phyloP scores from a whole-genome alignment of 106 monocot genomes.

The Amphibolis antarctica region DNA sequence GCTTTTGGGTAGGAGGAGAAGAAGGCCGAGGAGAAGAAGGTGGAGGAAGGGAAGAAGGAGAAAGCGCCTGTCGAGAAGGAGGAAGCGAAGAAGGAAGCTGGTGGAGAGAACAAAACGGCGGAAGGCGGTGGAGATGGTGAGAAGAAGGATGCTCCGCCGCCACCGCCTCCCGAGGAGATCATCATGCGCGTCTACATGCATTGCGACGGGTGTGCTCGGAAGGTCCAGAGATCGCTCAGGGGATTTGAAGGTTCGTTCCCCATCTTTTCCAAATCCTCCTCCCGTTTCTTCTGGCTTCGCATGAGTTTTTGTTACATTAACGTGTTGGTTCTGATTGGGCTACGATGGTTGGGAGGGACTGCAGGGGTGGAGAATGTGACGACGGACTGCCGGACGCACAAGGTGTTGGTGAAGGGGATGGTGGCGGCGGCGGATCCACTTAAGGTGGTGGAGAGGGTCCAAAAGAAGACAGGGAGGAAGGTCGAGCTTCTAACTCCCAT shows the following conservation, averaged over 20 bases:
- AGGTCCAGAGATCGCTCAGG: conserved; percentile 18
- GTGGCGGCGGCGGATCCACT: conserved; percentile 65
- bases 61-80: conserved; percentile 19
- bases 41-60: conserved; percentile 17
- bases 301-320: not conserved
- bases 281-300: no score
- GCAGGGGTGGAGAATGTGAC: conserved; percentile 74
- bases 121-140: conserved; percentile 3
- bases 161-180: conserved; percentile 25
- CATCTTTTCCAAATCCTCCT: no score
- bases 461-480: conserved; percentile 73
- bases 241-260: conserved; percentile 14
- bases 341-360: not conserved
- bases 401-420: conserved; percentile 76
- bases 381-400: conserved; percentile 52
- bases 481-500: conserved; percentile 60
- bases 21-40: conserved; percentile 5
- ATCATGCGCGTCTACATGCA: conserved; percentile 24
- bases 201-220: conserved; percentile 23
- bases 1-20: not conserved
- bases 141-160: conserved; percentile 3
- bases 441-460: conserved; percentile 66
- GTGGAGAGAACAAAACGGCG: conserved; percentile 4
- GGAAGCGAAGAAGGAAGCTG: conserved; percentile 6
- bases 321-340: not conserved